Conservation (phyloP, 768 basidiomycete genomes). For the Phanerodontia chrysosporium region DNA sequence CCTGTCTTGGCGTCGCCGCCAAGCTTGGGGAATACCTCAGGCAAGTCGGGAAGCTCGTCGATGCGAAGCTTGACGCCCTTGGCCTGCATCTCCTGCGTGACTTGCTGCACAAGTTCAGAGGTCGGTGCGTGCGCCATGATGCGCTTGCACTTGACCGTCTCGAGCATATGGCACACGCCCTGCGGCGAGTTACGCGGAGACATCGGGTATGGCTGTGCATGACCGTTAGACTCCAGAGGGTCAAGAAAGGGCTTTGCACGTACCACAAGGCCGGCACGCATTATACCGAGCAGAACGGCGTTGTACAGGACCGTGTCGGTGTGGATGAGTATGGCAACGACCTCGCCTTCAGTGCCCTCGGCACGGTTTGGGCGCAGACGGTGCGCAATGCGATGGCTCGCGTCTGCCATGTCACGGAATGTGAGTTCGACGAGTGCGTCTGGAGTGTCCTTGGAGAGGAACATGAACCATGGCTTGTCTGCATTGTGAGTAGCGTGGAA, state of each 20-base stretch:
- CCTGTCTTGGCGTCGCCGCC: not conserved
- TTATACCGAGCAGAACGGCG: not conserved
- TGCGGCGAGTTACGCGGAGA: conserved; percentile 33
- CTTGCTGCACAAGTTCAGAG: conserved; percentile 24
- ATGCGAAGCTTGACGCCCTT: conserved; percentile 4
- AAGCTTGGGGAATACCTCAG: conserved; percentile 17
- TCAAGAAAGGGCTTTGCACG: not conserved
- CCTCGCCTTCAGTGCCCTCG: conserved; percentile 2
- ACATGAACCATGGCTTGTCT: conserved; percentile 1
- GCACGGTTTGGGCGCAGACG: conserved; percentile 1
- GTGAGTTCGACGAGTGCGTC: not conserved
- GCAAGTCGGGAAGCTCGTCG: conserved; percentile 15
- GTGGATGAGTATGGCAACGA: conserved; percentile 5
- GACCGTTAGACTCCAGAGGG: not conserved
- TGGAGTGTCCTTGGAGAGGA: not conserved
- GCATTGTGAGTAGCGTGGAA: conserved; percentile 3
- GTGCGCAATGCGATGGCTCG: conserved; percentile 10
- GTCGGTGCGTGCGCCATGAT: conserved; percentile 33
- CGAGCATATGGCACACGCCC: conserved; percentile 32
- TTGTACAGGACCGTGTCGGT: conserved; percentile 7
- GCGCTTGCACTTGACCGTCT: conserved; percentile 33
- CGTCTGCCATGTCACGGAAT: not conserved
- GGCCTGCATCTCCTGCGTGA: conserved; percentile 21
- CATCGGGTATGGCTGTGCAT: conserved; percentile 31
- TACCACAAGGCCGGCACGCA: conserved; percentile 11